Base-by-base conservation (phyloP, 2,329 filamentous ascomycete species). In the Davidsoniella eucalypti region DNA sequence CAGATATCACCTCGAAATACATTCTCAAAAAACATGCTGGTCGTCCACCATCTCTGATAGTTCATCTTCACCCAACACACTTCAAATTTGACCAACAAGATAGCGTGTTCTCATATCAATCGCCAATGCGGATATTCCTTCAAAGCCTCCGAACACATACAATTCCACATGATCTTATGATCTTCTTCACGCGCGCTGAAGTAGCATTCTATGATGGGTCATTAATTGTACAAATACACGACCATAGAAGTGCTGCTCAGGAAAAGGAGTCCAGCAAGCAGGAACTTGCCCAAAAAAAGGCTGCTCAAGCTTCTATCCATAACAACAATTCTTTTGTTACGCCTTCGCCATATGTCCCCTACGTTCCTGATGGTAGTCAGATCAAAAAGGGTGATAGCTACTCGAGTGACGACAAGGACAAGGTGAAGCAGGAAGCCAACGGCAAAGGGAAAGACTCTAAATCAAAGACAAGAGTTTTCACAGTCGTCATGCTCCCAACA, bases 81-180 rank as follows among this genome's bases (percentile, higher is more conserved):
- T 96, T 94, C 61, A 79, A 84, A 52, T 94, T 98, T 66, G 90
- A 96, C 58, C 80, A 87, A 58, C 90, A 95, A 64, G 87, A 94
- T 63, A 85, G 88, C 60, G 90, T 84, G 61, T 95, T 94, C 58
- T 75, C 78, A 4, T 96, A 96, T 65, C 85, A 86, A 59, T 94
- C 87, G 17, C 87, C 92, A 21, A 95, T 96, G 88, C 79, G 75
- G 58, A 66, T 85, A 16, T 73, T 82, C 57, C 70, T 95, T 37
- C 80, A 93, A 56, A 87, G 94, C 63, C 64, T 96, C 43, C 75
- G 75, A 56, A 70, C 69, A 40, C 77, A 82, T 51, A 94, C 86
- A 0, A 71, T 98, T 36, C 92, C 92, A 1, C 87, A 95, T 64
- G 87, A 95, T 57, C 78, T 96, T 61, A 68, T 96, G 9, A 78